These are phyloP conservation scores for Rhodotorula glutinis DNA, from an alignment of 1,284 basidiomycete genomes.

Conservation along the genomic window DNA sequence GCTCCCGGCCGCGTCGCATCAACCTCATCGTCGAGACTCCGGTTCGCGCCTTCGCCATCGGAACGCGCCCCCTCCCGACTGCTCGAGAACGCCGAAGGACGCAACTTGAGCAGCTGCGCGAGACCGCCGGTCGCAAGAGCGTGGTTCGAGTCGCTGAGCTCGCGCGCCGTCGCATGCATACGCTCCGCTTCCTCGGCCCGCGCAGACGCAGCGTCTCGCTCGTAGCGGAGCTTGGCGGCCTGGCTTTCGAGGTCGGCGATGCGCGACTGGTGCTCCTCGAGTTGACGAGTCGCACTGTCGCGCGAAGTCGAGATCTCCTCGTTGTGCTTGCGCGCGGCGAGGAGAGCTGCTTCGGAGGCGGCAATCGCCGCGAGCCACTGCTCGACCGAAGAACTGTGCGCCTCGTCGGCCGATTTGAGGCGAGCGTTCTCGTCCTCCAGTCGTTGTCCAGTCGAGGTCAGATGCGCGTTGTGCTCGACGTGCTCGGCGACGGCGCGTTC, in stretches of 20 bases:
- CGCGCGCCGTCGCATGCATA: slow-evolving; percentile 55
- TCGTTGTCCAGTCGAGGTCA: slow-evolving; percentile 72
- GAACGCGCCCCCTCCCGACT: background rate
- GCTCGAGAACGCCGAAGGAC: slow-evolving; percentile 3
- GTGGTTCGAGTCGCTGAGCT: slow-evolving; percentile 82
- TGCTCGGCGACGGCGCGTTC: slow-evolving; percentile 76
- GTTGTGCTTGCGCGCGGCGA: slow-evolving; percentile 70
- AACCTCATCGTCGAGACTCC: no score
- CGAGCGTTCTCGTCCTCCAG: slow-evolving; percentile 73
- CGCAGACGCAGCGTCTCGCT: slow-evolving; percentile 8
- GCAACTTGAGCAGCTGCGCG: slow-evolving; percentile 61
- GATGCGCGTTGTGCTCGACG: slow-evolving; percentile 67
- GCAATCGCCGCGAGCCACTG: slow-evolving; percentile 82
- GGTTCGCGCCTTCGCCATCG: background rate
- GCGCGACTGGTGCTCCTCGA: slow-evolving; percentile 51
- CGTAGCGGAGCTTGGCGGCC: slow-evolving; percentile 23
- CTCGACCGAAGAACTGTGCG: slow-evolving; percentile 62
- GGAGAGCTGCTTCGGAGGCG: slow-evolving; percentile 74
- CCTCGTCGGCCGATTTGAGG: slow-evolving; percentile 58
- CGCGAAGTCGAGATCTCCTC: slow-evolving; percentile 77
- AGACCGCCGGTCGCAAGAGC: slow-evolving; percentile 77
- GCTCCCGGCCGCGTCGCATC: background rate
- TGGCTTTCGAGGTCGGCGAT: slow-evolving; percentile 55
- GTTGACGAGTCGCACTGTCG: slow-evolving; percentile 64
- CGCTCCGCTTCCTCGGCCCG: slow-evolving; percentile 24